phyloP scores from a whole-genome alignment of 2,329 filamentous ascomycete genomes.

The Thermochaetoides dissita region DNA sequence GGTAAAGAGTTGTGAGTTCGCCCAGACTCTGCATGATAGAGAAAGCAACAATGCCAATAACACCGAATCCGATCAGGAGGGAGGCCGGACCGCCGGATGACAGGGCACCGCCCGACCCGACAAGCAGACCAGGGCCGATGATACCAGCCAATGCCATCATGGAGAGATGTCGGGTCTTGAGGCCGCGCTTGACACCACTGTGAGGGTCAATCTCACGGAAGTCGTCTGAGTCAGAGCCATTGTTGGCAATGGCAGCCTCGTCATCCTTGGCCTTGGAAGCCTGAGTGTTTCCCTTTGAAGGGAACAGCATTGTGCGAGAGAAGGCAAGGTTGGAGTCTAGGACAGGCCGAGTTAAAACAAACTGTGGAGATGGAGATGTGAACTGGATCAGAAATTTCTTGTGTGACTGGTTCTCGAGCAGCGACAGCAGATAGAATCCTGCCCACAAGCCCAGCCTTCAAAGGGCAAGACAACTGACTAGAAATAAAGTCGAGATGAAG shows the following conservation, averaged over 20 bases:
- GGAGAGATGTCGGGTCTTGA: conserved; percentile 53
- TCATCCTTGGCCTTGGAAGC: neutral
- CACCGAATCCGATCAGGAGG: conserved; percentile 56
- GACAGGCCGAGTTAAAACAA: neutral
- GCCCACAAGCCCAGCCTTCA: too few species aligned
- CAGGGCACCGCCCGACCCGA: conserved; percentile 57
- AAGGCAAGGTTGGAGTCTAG: neutral
- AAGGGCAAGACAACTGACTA: too few species aligned
- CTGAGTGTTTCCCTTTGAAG: neutral
- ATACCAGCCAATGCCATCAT: conserved; percentile 52
- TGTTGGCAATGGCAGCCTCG: conserved; percentile 1
- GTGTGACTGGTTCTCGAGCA: neutral
- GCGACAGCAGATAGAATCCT: neutral
- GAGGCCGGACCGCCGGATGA: conserved; percentile 56
- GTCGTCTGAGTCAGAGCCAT: conserved; percentile 24
- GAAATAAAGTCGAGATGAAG: too few species aligned
- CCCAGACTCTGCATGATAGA: conserved; percentile 60
- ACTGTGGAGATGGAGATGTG: neutral
- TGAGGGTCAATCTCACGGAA: conserved; percentile 41
- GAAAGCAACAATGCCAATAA: conserved; percentile 56
- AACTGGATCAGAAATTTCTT: neutral
- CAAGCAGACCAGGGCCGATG: conserved; percentile 57
- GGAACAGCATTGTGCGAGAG: neutral
- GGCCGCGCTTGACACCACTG: conserved; percentile 52
- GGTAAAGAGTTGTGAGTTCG: conserved; percentile 60